phyloP scores from a whole-genome alignment of 164 flowering plant species.

The Macadamia integrifolia region DNA sequence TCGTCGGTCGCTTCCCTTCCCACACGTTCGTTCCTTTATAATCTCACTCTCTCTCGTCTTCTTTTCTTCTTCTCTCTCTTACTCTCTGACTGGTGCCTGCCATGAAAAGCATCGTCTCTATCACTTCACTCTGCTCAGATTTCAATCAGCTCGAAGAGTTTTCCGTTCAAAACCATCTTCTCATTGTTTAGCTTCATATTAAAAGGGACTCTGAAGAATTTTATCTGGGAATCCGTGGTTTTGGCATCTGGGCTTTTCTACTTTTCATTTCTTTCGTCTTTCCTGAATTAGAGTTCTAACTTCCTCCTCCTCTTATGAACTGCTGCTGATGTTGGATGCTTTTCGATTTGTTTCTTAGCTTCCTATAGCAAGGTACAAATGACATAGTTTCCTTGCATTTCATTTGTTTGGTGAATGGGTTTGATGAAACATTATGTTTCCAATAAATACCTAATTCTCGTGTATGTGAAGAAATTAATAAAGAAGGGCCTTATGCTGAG shows the following conservation, averaged over 20 bases:
- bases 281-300: no score
- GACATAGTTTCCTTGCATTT: no score
- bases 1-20: constrained; percentile 3
- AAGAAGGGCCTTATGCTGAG: no score
- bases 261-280: neutral
- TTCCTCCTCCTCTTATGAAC: no score
- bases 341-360: no score
- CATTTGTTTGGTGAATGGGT: no score
- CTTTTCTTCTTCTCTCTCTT: constrained; percentile 3
- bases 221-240: neutral
- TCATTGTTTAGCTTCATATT: neutral
- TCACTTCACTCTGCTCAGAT: neutral
- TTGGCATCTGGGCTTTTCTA: neutral
- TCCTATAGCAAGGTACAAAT: no score
- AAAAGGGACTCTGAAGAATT: neutral
- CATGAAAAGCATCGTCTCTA: constrained; percentile 13
- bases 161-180: neutral
- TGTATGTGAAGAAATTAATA: no score
- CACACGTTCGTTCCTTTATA: neutral
- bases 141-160: constrained; percentile 10
- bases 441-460: no score
- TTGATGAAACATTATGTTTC: no score
- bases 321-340: no score
- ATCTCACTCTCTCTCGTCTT: neutral
- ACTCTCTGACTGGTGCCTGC: neutral